A percentile compares a stretch with the other conserved stretches of the same genome.
These are phyloP conservation scores for Puccinellia tenuiflora DNA, from an alignment of 176 grass and related monocot species.

Conservation along the genomic window DNA sequence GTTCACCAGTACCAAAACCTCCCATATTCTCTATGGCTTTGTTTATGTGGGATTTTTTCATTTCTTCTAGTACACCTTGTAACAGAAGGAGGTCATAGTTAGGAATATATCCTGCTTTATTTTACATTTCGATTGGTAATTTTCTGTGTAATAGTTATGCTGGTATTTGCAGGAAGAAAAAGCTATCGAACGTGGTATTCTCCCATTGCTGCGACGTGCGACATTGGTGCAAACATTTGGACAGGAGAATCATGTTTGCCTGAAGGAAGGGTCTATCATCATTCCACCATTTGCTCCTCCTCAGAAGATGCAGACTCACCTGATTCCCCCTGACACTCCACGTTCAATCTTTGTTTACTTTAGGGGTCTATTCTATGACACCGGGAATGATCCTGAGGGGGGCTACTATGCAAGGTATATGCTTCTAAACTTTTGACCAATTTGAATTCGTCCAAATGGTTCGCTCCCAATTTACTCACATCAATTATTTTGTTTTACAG, in stretches of 20 bases:
- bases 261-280: constrained; percentile 91
- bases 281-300: constrained; percentile 92
- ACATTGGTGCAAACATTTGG: constrained; percentile 96
- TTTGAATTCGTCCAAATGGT: not conserved
- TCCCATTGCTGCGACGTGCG: constrained; percentile 62
- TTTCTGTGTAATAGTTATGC: constrained; percentile 2
- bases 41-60: not conserved
- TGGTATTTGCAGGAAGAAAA: constrained; percentile 69
- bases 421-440: not conserved
- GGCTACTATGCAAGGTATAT: constrained; percentile 92
- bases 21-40: not conserved
- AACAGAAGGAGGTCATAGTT: not conserved
- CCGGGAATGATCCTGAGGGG: constrained; percentile 88
- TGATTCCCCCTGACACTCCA: constrained; percentile 78
- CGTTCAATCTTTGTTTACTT: constrained; percentile 97
- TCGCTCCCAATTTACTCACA: constrained; percentile 30
- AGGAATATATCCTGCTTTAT: not conserved
- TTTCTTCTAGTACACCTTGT: not conserved
- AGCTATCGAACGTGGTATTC: constrained; percentile 85
- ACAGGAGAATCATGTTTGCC: constrained; percentile 89
- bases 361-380: constrained; percentile 90
- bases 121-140: not conserved
- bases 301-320: constrained; percentile 95
- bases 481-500: constrained; percentile 31
- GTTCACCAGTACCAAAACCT: not conserved